A percentile compares a stretch with the other conserved stretches of the same genome.
phyloP scores from a whole-genome alignment of 208 protist genomes.

The Wallacemonas sp. region DNA sequence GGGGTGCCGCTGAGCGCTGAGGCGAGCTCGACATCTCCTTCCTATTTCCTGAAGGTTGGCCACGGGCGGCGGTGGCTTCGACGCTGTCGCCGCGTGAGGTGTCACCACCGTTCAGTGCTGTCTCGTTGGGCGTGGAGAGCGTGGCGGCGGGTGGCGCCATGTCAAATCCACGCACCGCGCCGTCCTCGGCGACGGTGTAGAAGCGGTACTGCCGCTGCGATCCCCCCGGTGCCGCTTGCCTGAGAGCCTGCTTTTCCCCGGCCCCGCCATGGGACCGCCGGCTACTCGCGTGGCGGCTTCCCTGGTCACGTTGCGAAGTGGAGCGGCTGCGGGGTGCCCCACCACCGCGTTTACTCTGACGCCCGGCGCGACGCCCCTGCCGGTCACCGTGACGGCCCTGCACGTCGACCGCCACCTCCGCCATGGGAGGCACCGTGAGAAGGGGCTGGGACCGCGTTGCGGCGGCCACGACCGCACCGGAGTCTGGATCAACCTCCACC shows the following conservation, averaged over 20 bases:
- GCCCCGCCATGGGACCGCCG: no score
- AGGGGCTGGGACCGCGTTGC: not conserved
- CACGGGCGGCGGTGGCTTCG: no score
- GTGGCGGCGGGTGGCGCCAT: not conserved
- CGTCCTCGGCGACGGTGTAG: constrained; percentile 4
- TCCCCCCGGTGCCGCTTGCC: no score
- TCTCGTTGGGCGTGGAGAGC: no score
- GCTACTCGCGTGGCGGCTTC: not conserved
- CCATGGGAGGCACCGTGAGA: not conserved
- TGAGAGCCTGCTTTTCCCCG: no score
- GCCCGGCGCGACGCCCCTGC: not conserved
- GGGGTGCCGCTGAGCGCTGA: no score
- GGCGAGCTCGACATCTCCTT: no score
- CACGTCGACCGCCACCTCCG: not conserved
- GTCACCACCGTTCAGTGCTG: no score
- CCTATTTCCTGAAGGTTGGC: no score
- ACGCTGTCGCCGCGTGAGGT: no score
- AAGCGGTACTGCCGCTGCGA: not conserved
- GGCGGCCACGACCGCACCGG: not conserved
- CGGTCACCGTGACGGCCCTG: not conserved
- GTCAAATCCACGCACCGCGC: not conserved
- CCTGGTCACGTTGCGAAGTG: not conserved
- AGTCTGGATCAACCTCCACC: not conserved
- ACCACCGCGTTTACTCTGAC: not conserved
- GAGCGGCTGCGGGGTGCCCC: not conserved